Evolutionary conservation across 2,329 filamentous ascomycete genomes (phyloP).

Genomic region (Exserohilum rostratum): DNA sequence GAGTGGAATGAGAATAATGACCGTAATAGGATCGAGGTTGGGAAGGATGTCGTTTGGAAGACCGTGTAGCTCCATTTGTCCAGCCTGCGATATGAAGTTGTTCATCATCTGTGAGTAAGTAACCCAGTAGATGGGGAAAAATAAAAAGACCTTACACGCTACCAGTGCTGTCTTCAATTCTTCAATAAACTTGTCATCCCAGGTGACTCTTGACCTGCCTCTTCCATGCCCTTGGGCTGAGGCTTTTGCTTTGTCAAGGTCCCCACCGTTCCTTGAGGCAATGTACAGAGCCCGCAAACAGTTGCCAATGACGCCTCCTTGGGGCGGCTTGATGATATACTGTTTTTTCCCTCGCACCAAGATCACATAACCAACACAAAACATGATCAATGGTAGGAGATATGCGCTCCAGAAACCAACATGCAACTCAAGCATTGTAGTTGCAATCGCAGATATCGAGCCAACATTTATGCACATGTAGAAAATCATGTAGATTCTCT

Average conservation of each 20-base stretch:
- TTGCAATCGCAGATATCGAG: constrained; percentile 70
- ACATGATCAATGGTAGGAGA: constrained; percentile 68
- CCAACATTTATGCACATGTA: constrained; percentile 76
- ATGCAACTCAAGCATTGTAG: constrained; percentile 71
- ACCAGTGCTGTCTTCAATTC: constrained; percentile 70
- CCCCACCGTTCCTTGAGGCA: constrained; percentile 58
- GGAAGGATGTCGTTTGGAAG: constrained; percentile 58
- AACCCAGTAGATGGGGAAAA: constrained; percentile 57
- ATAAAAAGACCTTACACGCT: constrained; percentile 72
- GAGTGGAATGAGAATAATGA: constrained; percentile 56
- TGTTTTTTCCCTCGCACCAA: constrained; percentile 43
- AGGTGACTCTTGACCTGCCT: constrained; percentile 53
- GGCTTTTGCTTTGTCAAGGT: constrained; percentile 68
- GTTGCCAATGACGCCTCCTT: constrained; percentile 45
- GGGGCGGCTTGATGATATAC: constrained; percentile 47
- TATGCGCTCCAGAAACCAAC: constrained; percentile 74
- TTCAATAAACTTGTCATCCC: constrained; percentile 74
- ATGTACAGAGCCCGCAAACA: constrained; percentile 66
- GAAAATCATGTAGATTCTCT: constrained; percentile 65
- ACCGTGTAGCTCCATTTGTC: constrained; percentile 54
- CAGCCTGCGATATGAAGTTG: constrained; percentile 57
- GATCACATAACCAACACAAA: constrained; percentile 66
- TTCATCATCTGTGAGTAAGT: constrained; percentile 55
- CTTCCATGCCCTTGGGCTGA: constrained; percentile 55
- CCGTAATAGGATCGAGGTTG: constrained; percentile 55